Base-by-base conservation (phyloP, 108 stramenopile species). In the Skeletonema grethae region DNA sequence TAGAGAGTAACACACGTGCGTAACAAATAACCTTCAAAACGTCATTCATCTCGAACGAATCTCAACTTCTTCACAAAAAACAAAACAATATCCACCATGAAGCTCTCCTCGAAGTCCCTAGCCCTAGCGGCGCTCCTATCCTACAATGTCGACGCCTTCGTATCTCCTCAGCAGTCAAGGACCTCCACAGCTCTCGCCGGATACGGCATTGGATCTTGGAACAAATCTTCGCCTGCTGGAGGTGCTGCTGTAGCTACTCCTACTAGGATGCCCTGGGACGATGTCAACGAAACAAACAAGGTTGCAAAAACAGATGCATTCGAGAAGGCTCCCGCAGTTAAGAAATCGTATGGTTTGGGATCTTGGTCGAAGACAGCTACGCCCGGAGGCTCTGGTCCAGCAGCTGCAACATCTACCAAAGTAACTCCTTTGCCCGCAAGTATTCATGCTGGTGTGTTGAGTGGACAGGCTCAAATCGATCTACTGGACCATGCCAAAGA, bases 401-500 rank as follows among this genome's bases (percentile, higher is more conserved):
- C 38, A 39, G 38, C 2, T 43, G 41, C 41, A n/a, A 43, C n/a
- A 43, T n/a, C 41, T n/a, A 43, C 57, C 57, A 58, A 58, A 20
- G 61, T 35, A n/a, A 15, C 28, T 22, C 74, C 77, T 50, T 72
- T 91, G 46, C 90, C 90, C 3, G 70, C 69, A 13, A 84, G 82
- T 55, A 76, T 92, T 62, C 87, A 92, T 39, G 88, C 91, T 30
- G 91, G 91, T 58, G 91, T 92, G 39, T 57, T 88, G 28, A 73
- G 71, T 25, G 91, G 91, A 36, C 76, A 90, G 57, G 86, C 87
- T 3, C 76, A 87, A 70, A 72, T 87, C 48, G 91, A 92, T 72
- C 74, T 92, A 43, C 72, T 92, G 38, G 20, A 85, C 13, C 86
- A 92, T 72, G 91, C 91, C 39, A 92, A 92, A 70, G 73, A 87